Evolutionary conservation across 768 basidiomycete genomes (phyloP).

Genomic region (Boletus patriciae): DNA sequence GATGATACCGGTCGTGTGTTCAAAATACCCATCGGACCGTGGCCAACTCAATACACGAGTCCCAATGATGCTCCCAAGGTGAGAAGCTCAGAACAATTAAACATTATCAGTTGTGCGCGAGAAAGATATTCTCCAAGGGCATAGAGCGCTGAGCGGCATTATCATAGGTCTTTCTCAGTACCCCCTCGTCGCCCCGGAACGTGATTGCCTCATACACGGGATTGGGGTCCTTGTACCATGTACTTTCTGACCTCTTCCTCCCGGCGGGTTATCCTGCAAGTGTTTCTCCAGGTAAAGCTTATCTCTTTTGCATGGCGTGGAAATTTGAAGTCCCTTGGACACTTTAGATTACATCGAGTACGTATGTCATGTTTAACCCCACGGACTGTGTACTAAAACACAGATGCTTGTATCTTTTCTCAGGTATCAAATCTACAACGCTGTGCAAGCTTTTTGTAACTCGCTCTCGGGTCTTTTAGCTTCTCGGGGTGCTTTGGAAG

Average conservation of each 20-base stretch:
- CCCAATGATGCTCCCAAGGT: constrained; percentile 13
- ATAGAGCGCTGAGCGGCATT: constrained; percentile 4
- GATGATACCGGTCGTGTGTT: constrained; percentile 22
- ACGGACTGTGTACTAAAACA: constrained; percentile 4
- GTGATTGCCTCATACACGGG: not conserved
- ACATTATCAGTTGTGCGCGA: not conserved
- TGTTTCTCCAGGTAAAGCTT: constrained; percentile 55
- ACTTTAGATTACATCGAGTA: constrained; percentile 55
- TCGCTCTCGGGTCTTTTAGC: constrained; percentile 62
- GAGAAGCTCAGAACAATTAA: constrained; percentile 1
- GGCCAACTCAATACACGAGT: not conserved
- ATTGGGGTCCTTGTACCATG: constrained; percentile 10
- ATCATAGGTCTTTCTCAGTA: not conserved
- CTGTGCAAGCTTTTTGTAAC: constrained; percentile 68
- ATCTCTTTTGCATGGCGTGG: not conserved
- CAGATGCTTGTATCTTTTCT: not conserved
- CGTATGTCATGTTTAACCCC: constrained; percentile 16
- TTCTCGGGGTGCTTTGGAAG: constrained; percentile 67
- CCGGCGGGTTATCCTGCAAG: constrained; percentile 61
- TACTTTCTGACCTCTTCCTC: constrained; percentile 46
- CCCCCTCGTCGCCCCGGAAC: not conserved
- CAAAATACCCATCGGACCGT: constrained; percentile 14
- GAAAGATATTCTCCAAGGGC: not conserved
- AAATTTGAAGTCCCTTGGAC: not conserved
- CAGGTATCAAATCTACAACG: constrained; percentile 68